Evolutionary conservation across 2,329 filamentous ascomycete genomes (phyloP).

Genomic region (Trichoderma polysporum): DNA sequence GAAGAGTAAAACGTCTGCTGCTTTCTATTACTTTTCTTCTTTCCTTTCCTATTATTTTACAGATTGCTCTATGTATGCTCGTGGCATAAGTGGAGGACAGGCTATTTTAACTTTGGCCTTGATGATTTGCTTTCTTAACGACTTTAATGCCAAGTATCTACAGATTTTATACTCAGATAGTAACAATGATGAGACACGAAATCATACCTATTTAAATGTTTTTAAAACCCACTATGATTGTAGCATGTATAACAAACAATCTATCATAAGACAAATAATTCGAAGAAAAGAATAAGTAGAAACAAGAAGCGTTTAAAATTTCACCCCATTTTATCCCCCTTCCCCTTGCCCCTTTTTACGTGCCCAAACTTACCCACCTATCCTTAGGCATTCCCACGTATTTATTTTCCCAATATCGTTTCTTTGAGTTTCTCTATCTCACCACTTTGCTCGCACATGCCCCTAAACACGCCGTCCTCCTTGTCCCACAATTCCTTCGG

Average conservation of each 20-base stretch:
- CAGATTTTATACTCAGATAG: not conserved
- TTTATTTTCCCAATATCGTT: conserved; percentile 40
- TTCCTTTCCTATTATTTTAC: not conserved
- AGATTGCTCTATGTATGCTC: not conserved
- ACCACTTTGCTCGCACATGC: conserved; percentile 63
- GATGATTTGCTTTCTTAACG: not conserved
- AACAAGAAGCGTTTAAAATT: not conserved
- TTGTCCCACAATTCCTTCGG: conserved; percentile 61
- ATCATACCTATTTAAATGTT: not conserved
- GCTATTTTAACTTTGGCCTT: not conserved
- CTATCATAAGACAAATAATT: not conserved
- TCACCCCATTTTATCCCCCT: not conserved
- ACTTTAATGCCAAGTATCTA: not conserved
- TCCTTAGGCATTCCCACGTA: not conserved
- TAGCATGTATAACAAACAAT: not conserved
- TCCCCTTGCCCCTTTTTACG: not conserved
- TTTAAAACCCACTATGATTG: not conserved
- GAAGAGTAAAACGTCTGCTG: too few species aligned
- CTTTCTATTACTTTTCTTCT: not conserved
- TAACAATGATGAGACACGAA: conserved; percentile 1
- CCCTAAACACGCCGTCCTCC: conserved; percentile 55
- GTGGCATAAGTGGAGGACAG: not conserved
- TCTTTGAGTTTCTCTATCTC: conserved; percentile 54
- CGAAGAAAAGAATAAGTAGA: not conserved
- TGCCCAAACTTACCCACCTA: not conserved